Evolutionary conservation across 2,329 filamentous ascomycete genomes (phyloP).

Genomic region (Aspergillus luchuensis): DNA sequence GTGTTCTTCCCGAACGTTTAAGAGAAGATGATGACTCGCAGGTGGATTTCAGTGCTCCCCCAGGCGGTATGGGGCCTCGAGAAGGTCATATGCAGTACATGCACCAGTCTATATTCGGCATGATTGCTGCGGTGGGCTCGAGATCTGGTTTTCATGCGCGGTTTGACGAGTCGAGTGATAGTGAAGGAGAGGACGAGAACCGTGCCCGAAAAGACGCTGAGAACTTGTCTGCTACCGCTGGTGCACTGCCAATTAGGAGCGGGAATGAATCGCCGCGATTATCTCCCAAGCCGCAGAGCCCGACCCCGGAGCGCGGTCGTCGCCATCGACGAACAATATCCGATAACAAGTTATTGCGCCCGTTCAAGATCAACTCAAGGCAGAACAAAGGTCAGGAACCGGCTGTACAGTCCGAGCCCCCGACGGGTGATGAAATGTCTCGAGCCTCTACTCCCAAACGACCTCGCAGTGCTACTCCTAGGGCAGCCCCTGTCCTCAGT

Average conservation of each 20-base stretch:
- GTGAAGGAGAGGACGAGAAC: conserved; percentile 59
- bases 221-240: conserved; percentile 12
- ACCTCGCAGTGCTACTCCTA: conserved; percentile 43
- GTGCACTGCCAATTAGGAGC: conserved; percentile 6
- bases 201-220: conserved; percentile 20
- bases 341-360: conserved; percentile 60
- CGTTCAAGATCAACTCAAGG: conserved; percentile 59
- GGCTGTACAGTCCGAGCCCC: conserved; percentile 22
- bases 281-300: conserved; percentile 7
- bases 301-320: conserved; percentile 39
- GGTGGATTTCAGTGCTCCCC: conserved; percentile 62
- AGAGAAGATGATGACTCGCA: conserved; percentile 61
- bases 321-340: conserved; percentile 64
- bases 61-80: conserved; percentile 37
- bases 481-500: conserved; percentile 72
- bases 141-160: conserved; percentile 78
- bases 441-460: conserved; percentile 25
- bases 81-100: conserved; percentile 63
- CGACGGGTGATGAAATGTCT: conserved; percentile 19
- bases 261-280: background rate
- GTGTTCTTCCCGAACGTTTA: conserved; percentile 60
- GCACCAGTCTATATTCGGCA: conserved; percentile 92
- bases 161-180: conserved; percentile 82
- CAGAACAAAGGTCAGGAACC: conserved; percentile 27
- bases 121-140: conserved; percentile 86